Conservation (phyloP, 2,329 filamentous ascomycete species). For the Cryphonectria parasitica region DNA sequence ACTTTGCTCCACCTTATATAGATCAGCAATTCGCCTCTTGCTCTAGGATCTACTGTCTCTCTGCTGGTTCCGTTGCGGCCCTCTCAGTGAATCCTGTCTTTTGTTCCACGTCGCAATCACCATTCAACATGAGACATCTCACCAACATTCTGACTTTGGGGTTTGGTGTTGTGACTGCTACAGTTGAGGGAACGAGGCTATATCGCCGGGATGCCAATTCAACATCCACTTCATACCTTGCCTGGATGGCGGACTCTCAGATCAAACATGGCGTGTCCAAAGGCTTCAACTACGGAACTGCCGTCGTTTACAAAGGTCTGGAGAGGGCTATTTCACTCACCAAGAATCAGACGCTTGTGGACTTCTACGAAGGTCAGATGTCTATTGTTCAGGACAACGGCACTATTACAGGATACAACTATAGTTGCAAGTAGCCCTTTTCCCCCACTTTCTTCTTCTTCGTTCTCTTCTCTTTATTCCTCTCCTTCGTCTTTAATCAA, state of each 20-base stretch:
- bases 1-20: background rate
- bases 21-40: background rate
- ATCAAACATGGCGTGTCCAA: slow-evolving; percentile 37
- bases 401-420: slow-evolving; percentile 44
- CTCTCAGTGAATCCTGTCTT: background rate
- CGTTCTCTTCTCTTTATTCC: background rate
- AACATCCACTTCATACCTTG: slow-evolving; percentile 62
- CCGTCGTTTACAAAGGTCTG: slow-evolving; percentile 43
- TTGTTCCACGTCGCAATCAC: background rate
- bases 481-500: background rate
- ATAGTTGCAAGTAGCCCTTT: slow-evolving; percentile 36
- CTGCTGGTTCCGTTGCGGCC: background rate
- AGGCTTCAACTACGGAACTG: slow-evolving; percentile 41
- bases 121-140: background rate
- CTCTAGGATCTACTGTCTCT: too few relatives aligned
- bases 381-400: slow-evolving; percentile 45
- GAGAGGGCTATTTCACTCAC: slow-evolving; percentile 44
- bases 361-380: slow-evolving; percentile 41
- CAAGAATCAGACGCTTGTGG: slow-evolving; percentile 40
- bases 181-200: slow-evolving; percentile 54
- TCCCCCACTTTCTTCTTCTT: background rate
- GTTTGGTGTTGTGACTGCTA: slow-evolving; percentile 63
- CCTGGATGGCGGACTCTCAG: slow-evolving; percentile 43
- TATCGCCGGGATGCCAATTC: slow-evolving; percentile 74
- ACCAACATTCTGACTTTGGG: background rate